phyloP scores from a whole-genome alignment of 371 early-diverging fungal species.

The Mucor mucedo region DNA sequence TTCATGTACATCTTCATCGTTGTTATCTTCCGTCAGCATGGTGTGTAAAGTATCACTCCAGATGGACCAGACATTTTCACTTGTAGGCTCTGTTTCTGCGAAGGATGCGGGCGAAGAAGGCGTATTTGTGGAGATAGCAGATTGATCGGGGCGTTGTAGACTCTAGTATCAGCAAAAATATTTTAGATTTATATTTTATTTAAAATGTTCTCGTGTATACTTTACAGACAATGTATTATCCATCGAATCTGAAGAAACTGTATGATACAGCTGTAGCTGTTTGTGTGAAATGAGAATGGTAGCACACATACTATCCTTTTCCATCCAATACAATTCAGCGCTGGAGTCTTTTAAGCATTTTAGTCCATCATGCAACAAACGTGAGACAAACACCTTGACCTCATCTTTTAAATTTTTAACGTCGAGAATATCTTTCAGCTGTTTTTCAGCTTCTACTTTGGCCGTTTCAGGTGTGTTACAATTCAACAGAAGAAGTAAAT shows the following conservation, averaged over 20 bases:
- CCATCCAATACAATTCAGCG: constrained; percentile 13
- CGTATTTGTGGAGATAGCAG: background rate
- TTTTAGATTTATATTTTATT: constrained; percentile 14
- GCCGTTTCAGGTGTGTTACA: constrained; percentile 8
- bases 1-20: constrained; percentile 6
- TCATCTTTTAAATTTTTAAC: no score
- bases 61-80: constrained; percentile 12
- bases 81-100: background rate
- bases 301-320: constrained; percentile 5
- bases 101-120: constrained; percentile 10
- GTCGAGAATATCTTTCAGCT: no score
- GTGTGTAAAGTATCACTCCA: constrained; percentile 11
- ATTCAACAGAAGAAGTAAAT: constrained; percentile 6
- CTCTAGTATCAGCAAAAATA: constrained; percentile 14
- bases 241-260: constrained; percentile 1
- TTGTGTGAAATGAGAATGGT: constrained; percentile 14
- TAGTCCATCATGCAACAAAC: background rate
- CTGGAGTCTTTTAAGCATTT: constrained; percentile 10
- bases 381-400: constrained; percentile 1
- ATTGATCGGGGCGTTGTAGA: constrained; percentile 14
- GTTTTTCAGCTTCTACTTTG: background rate
- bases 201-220: constrained; percentile 6
- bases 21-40: constrained; percentile 3
- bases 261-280: constrained; percentile 2
- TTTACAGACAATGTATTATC: constrained; percentile 7